A percentile compares a stretch with the other conserved stretches of the same genome.
These are phyloP conservation scores for Beverwykella pulmonaria DNA, from an alignment of 495 filamentous ascomycete species.

Conservation along the genomic window DNA sequence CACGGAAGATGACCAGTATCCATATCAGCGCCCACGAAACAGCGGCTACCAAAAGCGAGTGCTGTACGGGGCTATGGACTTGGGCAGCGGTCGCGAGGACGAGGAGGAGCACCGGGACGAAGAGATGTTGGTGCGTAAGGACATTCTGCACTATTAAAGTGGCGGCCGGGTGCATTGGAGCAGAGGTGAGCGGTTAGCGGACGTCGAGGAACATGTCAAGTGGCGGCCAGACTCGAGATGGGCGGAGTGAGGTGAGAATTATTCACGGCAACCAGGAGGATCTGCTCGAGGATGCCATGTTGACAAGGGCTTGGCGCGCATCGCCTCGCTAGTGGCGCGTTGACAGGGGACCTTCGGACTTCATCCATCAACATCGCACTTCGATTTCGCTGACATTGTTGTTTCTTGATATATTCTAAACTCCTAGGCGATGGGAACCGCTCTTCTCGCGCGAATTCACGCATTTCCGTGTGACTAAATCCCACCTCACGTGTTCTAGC, in stretches of 20 bases:
- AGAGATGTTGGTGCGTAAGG: constrained; percentile 18
- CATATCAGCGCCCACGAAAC: constrained; percentile 44
- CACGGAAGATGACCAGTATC: constrained; percentile 29
- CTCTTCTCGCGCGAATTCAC: not conserved
- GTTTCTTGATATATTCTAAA: not conserved
- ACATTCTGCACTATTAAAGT: constrained; percentile 30
- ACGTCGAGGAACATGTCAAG: constrained; percentile 20
- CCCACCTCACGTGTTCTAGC: not conserved
- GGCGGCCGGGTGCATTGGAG: constrained; percentile 37
- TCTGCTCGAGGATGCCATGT: not conserved
- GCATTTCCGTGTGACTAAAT: not conserved
- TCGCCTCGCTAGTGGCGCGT: not conserved
- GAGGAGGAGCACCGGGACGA: constrained; percentile 36
- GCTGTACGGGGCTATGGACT: constrained; percentile 34
- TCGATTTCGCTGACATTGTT: not conserved
- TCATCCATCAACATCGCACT: not conserved
- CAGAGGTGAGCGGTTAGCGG: constrained; percentile 11
- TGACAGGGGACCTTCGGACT: not conserved
- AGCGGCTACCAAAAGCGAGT: constrained; percentile 43
- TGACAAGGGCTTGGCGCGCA: constrained; percentile 1
- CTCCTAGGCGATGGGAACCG: not conserved
- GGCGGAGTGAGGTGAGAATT: not conserved
- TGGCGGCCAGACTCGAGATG: not conserved
- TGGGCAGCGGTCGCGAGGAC: constrained; percentile 34
- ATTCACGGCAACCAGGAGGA: not conserved